These are phyloP conservation scores for Leccinum ochraceum DNA, from an alignment of 768 basidiomycete species.

Conservation along the genomic window DNA sequence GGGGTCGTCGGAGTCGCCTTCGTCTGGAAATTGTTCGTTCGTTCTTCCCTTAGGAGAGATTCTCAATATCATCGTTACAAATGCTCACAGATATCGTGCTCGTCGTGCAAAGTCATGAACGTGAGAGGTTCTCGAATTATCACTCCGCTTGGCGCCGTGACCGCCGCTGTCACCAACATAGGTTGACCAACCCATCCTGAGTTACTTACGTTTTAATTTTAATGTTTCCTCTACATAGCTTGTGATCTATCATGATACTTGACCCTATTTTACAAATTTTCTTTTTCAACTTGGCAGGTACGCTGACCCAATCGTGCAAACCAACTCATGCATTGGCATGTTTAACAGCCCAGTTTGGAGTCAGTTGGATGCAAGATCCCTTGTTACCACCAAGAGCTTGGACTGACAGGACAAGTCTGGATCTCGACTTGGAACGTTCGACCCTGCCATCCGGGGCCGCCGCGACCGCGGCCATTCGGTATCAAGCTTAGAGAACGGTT, in stretches of 20 bases:
- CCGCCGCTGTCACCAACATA: no score
- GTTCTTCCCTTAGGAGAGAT: conserved; percentile 50
- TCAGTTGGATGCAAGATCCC: no score
- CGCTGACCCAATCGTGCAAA: no score
- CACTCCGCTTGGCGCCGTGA: background rate
- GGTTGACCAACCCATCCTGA: no score
- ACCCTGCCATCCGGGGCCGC: background rate
- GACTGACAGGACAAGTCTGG: background rate
- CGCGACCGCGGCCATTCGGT: background rate
- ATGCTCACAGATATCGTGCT: conserved; percentile 21
- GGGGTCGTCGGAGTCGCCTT: conserved; percentile 1
- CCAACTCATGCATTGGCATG: no score
- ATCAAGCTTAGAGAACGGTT: background rate
- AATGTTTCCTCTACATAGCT: no score
- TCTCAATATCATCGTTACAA: conserved; percentile 38
- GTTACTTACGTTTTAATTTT: no score
- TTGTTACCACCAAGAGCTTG: background rate
- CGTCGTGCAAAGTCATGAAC: conserved; percentile 14
- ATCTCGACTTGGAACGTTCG: background rate
- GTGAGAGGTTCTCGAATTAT: background rate
- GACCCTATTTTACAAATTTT: no score
- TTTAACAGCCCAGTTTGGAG: no score
- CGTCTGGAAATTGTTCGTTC: conserved; percentile 21
- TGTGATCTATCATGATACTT: no score
- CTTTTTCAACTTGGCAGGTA: no score